A percentile compares a stretch with the other conserved stretches of the same genome.
Evolutionary conservation across 164 flowering plant genomes (phyloP).

Genomic region (Tetrastigma voinierianum): DNA sequence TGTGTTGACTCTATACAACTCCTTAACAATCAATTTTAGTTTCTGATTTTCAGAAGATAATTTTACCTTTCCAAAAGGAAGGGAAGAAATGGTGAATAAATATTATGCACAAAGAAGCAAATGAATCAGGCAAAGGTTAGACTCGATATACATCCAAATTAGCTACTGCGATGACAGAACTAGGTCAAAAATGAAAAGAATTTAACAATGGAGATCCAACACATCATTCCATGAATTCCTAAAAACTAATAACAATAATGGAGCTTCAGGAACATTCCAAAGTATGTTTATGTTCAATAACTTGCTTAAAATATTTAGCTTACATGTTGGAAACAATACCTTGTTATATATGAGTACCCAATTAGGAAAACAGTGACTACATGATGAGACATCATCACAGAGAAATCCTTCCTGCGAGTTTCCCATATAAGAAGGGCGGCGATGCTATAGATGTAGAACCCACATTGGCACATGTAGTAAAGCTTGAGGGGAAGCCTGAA

Average conservation of each 20-base stretch:
- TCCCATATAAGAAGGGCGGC: constrained; percentile 87
- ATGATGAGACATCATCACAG: constrained; percentile 97
- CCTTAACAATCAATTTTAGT: too few relatives aligned
- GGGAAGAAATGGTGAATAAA: too few relatives aligned
- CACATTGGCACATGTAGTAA: constrained; percentile 92
- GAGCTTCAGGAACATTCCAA: not conserved
- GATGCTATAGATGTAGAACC: constrained; percentile 83
- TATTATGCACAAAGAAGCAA: too few relatives aligned
- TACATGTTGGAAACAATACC: constrained; percentile 42
- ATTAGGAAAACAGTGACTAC: constrained; percentile 74
- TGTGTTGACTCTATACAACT: too few relatives aligned
- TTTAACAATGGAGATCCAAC: not conserved
- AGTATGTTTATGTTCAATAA: not conserved
- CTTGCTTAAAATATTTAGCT: not conserved
- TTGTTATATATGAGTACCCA: constrained; percentile 58
- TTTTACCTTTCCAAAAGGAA: too few relatives aligned
- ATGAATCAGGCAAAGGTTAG: too few relatives aligned
- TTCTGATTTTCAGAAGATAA: too few relatives aligned
- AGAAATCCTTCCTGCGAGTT: constrained; percentile 89
- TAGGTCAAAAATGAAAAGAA: not conserved
- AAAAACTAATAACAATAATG: too few relatives aligned
- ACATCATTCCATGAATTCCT: too few relatives aligned
- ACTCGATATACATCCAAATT: too few relatives aligned
- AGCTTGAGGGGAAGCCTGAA: constrained; percentile 68
- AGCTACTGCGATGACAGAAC: too few relatives aligned